phyloP scores from a whole-genome alignment of 2,329 filamentous ascomycete genomes.

The Cryoendolithus antarcticus region DNA sequence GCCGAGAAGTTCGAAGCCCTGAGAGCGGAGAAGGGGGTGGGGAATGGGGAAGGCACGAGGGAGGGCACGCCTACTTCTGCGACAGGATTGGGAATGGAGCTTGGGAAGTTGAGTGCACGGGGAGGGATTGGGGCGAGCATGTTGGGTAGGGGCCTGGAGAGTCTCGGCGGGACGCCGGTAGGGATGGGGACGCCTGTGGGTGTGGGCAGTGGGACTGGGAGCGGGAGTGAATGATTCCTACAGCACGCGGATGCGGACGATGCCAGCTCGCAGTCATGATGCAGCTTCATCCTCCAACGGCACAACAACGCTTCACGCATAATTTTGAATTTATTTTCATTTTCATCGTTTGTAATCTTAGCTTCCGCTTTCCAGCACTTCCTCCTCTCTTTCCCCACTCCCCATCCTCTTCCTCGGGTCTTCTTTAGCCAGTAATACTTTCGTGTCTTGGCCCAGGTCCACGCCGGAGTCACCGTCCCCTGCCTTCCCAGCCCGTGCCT shows the following conservation, averaged over 20 bases:
- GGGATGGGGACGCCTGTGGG: too few species aligned
- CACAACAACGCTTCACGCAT: too few species aligned
- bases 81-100: not conserved
- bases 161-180: not conserved
- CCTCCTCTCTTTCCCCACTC: constrained; percentile 9
- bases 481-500: constrained; percentile 12
- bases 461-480: constrained; percentile 29
- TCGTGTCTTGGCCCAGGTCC: constrained; percentile 20
- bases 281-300: too few species aligned
- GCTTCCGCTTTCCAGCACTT: constrained; percentile 4
- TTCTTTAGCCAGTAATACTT: constrained; percentile 24
- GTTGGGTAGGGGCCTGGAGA: constrained; percentile 2
- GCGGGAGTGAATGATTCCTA: too few species aligned
- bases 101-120: not conserved
- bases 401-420: constrained; percentile 18
- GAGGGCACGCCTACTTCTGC: constrained; percentile 1
- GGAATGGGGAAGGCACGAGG: not conserved
- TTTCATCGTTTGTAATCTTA: constrained; percentile 3
- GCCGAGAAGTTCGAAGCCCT: constrained; percentile 57
- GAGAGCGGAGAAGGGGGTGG: constrained; percentile 35
- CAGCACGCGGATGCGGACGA: too few species aligned
- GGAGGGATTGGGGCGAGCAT: not conserved
- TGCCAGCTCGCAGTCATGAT: too few species aligned
- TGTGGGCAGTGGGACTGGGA: too few species aligned
- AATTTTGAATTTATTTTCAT: constrained; percentile 3